Evolutionary conservation across 2,329 filamentous ascomycete genomes (phyloP), one percentile per base, ranked within the genome.

Genomic region (Penicillium sp.): DNA sequence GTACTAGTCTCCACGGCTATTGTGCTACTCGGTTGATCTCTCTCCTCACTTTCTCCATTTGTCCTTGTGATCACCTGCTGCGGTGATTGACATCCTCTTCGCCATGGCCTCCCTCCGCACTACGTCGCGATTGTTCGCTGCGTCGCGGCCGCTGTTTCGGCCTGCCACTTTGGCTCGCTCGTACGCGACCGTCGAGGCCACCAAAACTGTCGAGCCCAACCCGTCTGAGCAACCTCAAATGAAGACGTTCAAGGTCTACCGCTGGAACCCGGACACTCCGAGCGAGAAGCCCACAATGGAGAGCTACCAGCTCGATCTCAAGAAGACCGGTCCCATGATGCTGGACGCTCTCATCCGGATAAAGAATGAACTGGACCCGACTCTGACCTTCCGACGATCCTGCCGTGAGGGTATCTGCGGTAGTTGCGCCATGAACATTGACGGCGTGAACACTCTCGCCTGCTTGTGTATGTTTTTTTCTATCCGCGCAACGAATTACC

Each of bases 361-460:
- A 72, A 98, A 98, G 84, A 98, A 98, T 69, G 92, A 98, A 77
- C 70, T 94, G 48, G 92, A 98, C 68, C 88, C 92, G 35, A 96
- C 92, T 30, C 71, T 98, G 60, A 96, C 92, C 37, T 98, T 98
- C 77, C 80, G 92, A 64, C 73, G 92, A 67, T 93, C 85, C 68
- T 98, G 92, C 73, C 78, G 92, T 71, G 92, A 98, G 77, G 92
- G 92, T 56, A 98, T 98, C 61, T 98, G 92, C 65, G 92, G 92
- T 54, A 94, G 86, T 69, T 98, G 92, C 66, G 92, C 92, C 53
- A 98, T 98, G 92, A 98, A 98, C 76, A 96, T 98, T 66, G 93
- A 96, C 67, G 92, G 92, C 66, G 85, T 93, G 60, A 98, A 98
- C 75, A 98, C 92, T 41, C 72, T 98, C 59, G 92, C 92, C 54